A percentile compares a stretch with the other conserved stretches of the same genome.
Conservation (phyloP, 805 yeast species). For the Wilhelminamyces savonicus region DNA sequence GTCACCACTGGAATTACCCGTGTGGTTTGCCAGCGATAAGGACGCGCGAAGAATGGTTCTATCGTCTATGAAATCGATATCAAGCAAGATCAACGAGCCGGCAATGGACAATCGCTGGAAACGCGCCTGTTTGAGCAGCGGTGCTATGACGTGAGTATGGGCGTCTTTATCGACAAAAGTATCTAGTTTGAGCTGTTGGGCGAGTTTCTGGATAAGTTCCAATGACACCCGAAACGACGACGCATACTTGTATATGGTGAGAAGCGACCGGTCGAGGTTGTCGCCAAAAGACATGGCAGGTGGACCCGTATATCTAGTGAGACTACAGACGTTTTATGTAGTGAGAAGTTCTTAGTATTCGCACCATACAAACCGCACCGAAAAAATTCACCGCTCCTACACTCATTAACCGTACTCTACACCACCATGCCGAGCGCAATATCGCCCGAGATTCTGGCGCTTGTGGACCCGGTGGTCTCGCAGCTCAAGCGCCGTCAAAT, state of each 20-base stretch:
- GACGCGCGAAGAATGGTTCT: conserved; percentile 20
- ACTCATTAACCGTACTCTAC: no score
- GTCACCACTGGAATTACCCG: conserved; percentile 1
- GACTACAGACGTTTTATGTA: no score
- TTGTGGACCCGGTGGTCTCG: conserved; percentile 33
- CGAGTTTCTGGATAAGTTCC: conserved; percentile 32
- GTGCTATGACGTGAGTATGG: conserved; percentile 13
- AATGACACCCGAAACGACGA: conserved; percentile 24
- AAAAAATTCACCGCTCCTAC: no score
- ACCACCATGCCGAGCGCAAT: not conserved
- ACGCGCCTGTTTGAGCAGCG: conserved; percentile 5
- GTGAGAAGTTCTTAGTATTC: no score
- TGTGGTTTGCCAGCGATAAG: conserved; percentile 30
- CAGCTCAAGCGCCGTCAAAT: conserved; percentile 81
- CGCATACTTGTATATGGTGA: conserved; percentile 25
- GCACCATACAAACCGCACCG: no score
- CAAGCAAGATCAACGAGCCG: conserved; percentile 33
- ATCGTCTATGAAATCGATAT: conserved; percentile 29
- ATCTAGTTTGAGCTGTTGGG: conserved; percentile 34
- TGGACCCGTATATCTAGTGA: no score
- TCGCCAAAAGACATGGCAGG: conserved; percentile 8
- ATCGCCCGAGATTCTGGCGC: conserved; percentile 25
- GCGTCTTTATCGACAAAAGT: conserved; percentile 36
- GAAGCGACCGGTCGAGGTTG: conserved; percentile 16
- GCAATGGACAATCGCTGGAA: conserved; percentile 35